Base-by-base conservation (phyloP, 495 filamentous ascomycete species). In the Penicillium cinerascens region DNA sequence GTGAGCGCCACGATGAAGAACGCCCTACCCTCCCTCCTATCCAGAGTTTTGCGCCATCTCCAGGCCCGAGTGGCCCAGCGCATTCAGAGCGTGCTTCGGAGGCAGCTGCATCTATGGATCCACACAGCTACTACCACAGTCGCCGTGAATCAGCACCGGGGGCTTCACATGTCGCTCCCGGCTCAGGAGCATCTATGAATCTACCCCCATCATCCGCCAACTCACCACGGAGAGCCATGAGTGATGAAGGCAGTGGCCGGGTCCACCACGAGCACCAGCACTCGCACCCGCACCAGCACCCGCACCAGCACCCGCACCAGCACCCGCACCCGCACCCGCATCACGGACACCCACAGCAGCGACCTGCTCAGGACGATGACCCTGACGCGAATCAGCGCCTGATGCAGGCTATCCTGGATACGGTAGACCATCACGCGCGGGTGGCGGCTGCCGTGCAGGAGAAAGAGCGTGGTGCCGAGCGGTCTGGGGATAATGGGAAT, bases 361-460 rank as follows among this genome's bases (percentile, higher is more conserved):
- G 50, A 23, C 35, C 47, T 33, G 33, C 59, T 2, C 62, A 73
- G n/a, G 72, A 77, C n/a, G 71, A 75, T 15, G 74, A 67, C 22
- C 68, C 71, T 1, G 73, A 73, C 55, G 74, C 74, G 44, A 74
- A 73, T 42, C 70, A 72, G 49, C 61, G 72, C n/a, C 46, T 77
- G 38, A 74, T 73, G 69, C 74, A 76, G 58, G 74, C 74, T 17
- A 77, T 77, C 27, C 47, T 69, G 9, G 74, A 77, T 42, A 77
- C 74, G 3, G 70, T 75, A 1, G 71, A 75, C 44, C 73, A 75
- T 42, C 73, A 74, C 44, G 52, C 65, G 6, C 65, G 68, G 6
- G 67, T 67, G 23, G 62, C 72, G 1, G 65, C 71, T 8, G 65
- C 68, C 20, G 60, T 66, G n/a, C 60, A 66, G 17, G 65, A 63